Conservation (phyloP, 768 basidiomycete genomes). For the Kwoniella sp. region DNA sequence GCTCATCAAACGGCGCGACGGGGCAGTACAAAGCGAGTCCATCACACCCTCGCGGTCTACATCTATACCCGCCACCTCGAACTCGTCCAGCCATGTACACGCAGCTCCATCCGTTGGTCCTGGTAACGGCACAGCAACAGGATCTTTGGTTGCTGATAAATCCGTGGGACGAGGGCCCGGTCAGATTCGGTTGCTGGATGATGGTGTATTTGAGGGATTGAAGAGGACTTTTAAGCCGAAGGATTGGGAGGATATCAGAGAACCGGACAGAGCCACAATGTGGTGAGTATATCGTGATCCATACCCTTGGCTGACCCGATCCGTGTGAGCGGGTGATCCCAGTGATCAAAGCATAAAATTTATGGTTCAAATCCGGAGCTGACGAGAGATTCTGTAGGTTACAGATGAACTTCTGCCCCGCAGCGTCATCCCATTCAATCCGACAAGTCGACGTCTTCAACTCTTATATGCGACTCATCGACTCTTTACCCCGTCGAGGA, state of each 20-base stretch:
- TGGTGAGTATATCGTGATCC: constrained; percentile 8
- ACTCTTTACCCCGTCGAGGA: background rate
- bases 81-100: too few relatives aligned
- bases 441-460: constrained; percentile 1
- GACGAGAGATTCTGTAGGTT: background rate
- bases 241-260: background rate
- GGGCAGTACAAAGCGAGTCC: background rate
- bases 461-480: background rate
- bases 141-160: too few relatives aligned
- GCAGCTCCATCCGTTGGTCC: too few relatives aligned
- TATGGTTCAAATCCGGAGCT: background rate
- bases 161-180: background rate
- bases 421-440: background rate
- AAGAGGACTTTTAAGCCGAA: background rate
- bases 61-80: background rate
- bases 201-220: background rate
- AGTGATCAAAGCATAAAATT: too few relatives aligned
- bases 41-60: background rate
- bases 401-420: constrained; percentile 2
- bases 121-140: too few relatives aligned
- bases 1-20: background rate
- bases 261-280: constrained; percentile 10
- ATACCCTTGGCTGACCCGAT: too few relatives aligned
- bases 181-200: background rate
- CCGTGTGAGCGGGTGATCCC: too few relatives aligned